Percentiles rank a stretch among this genome's conserved stretches.
phyloP scores from a whole-genome alignment of 1,284 basidiomycete genomes.

The Salmacisia buchloeana region DNA sequence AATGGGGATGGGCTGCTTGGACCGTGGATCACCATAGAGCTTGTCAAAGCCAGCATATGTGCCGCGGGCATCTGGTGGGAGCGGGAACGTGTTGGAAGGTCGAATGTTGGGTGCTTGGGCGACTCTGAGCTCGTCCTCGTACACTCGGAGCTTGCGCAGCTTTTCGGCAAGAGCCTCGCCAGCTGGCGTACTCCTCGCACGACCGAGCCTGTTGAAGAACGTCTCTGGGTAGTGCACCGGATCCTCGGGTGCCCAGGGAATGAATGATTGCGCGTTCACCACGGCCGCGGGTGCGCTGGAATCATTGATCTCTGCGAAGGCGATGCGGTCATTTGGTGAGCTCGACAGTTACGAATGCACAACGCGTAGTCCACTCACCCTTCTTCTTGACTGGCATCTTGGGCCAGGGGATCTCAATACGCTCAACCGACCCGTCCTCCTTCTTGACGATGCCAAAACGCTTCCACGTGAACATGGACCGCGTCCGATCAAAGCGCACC shows the following conservation, averaged over 20 bases:
- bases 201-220: not conserved
- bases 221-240: constrained; percentile 33
- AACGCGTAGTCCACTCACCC: constrained; percentile 5
- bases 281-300: constrained; percentile 16
- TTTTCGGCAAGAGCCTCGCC: constrained; percentile 25
- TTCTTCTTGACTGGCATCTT: constrained; percentile 24
- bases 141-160: constrained; percentile 5
- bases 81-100: constrained; percentile 11
- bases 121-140: not conserved
- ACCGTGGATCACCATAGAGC: constrained; percentile 14
- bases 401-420: constrained; percentile 47
- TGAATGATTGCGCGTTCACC: constrained; percentile 35
- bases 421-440: constrained; percentile 19
- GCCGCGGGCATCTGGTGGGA: constrained; percentile 22
- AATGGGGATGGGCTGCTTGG: constrained; percentile 28
- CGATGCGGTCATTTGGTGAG: constrained; percentile 14
- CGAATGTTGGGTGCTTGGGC: constrained; percentile 4
- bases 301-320: not conserved
- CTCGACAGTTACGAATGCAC: constrained; percentile 8
- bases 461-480: constrained; percentile 42
- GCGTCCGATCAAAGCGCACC: constrained; percentile 30
- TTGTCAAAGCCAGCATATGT: constrained; percentile 17
- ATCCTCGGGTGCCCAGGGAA: constrained; percentile 45
- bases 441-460: constrained; percentile 40
- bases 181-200: constrained; percentile 18